A percentile compares a stretch with the other conserved stretches of the same genome.
Conservation (phyloP, 352 stramenopile genomes). For the Globisporangium rhizosaccharum region DNA sequence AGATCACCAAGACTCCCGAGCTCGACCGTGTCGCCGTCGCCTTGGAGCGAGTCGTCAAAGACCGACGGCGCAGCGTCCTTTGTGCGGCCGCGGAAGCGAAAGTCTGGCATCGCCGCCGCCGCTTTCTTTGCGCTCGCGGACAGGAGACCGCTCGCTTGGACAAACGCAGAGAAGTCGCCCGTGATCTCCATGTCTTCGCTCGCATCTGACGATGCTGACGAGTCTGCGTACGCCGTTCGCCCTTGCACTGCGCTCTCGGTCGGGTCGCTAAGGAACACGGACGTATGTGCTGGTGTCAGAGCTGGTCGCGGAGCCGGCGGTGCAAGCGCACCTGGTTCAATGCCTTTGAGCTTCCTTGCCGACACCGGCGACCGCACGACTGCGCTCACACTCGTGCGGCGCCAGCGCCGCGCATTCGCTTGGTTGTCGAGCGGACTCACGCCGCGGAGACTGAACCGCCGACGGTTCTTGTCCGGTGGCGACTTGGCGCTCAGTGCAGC, state of each 20-base stretch:
- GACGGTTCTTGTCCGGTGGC: conserved; percentile 25
- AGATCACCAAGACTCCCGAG: conserved; percentile 55
- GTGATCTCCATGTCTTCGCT: conserved; percentile 88
- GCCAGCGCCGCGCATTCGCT: conserved; percentile 47
- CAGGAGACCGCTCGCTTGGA: conserved; percentile 22
- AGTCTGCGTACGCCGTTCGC: conserved; percentile 59
- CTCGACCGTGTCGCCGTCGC: conserved; percentile 57
- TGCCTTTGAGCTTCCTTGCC: conserved; percentile 13
- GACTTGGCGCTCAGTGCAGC: background rate
- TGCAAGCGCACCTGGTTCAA: conserved; percentile 7
- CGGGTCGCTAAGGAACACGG: conserved; percentile 37
- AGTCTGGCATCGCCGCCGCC: conserved; percentile 5
- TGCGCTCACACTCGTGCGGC: conserved; percentile 33
- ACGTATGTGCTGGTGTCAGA: conserved; percentile 19
- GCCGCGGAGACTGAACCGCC: conserved; percentile 59
- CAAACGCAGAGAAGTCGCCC: conserved; percentile 50
- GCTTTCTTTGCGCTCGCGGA: conserved; percentile 10
- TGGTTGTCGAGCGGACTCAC: conserved; percentile 80
- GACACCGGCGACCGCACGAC: conserved; percentile 12
- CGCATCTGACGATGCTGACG: conserved; percentile 69
- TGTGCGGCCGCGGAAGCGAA: conserved; percentile 6
- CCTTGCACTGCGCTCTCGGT: conserved; percentile 15
- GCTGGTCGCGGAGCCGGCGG: background rate
- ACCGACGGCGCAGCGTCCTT: background rate
- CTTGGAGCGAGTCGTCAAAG: conserved; percentile 6